A percentile compares a stretch with the other conserved stretches of the same genome.
These are phyloP conservation scores for Ascochyta fabae DNA, from an alignment of 2,329 filamentous ascomycete genomes.

Conservation along the genomic window DNA sequence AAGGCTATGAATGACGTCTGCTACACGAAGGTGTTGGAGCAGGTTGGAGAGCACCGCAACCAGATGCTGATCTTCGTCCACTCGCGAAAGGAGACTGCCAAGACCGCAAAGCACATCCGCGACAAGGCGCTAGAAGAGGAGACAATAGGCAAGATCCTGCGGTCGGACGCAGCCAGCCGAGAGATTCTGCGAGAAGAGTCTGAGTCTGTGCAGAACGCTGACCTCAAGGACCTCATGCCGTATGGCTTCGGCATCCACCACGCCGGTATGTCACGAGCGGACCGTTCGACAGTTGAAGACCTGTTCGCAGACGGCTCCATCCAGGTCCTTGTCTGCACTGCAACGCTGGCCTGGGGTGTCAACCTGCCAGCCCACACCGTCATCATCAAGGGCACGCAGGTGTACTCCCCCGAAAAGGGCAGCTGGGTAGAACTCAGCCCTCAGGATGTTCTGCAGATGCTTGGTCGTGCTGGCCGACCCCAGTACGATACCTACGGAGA, in stretches of 20 bases:
- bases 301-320: conserved; percentile 90
- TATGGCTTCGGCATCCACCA: conserved; percentile 99
- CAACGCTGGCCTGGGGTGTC: conserved; percentile 98
- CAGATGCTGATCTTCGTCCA: conserved; percentile 99
- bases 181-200: conserved; percentile 88
- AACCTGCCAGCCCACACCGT: conserved; percentile 97
- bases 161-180: conserved; percentile 87
- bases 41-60: conserved; percentile 89
- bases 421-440: conserved; percentile 98
- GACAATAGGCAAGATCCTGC: conserved; percentile 93
- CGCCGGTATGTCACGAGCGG: conserved; percentile 94
- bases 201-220: conserved; percentile 79
- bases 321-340: conserved; percentile 94
- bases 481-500: conserved; percentile 98
- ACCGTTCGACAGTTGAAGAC: conserved; percentile 93
- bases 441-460: conserved; percentile 97
- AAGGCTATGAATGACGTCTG: conserved; percentile 99
- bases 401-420: conserved; percentile 98
- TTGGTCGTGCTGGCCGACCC: conserved; percentile 92
- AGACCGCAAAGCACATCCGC: conserved; percentile 93
- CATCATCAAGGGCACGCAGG: conserved; percentile 97
- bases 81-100: conserved; percentile 96
- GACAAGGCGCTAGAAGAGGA: conserved; percentile 98
- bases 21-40: conserved; percentile 96
- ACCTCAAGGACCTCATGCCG: conserved; percentile 91